These are phyloP conservation scores for Diplocarpon rosae DNA, from an alignment of 2,329 filamentous ascomycete species.

Conservation along the genomic window DNA sequence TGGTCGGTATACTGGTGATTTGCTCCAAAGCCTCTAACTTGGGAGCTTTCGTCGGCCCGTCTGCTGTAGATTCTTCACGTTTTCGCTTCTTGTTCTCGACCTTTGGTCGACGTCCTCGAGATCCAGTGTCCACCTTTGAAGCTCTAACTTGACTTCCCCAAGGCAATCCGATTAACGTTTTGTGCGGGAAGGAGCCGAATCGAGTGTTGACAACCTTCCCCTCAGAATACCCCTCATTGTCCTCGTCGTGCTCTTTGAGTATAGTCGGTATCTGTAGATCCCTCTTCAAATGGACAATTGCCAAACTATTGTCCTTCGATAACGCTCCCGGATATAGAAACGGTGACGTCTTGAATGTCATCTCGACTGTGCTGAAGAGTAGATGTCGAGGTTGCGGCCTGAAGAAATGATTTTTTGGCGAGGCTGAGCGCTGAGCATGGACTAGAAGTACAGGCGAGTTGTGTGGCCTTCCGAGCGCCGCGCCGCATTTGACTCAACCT, in stretches of 20 bases:
- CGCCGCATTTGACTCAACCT: not conserved
- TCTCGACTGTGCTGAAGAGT: slow-evolving; percentile 1
- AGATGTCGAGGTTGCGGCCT: not conserved
- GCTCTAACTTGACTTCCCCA: slow-evolving; percentile 92
- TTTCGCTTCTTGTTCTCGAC: slow-evolving; percentile 38
- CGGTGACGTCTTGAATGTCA: slow-evolving; percentile 43
- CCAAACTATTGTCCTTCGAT: slow-evolving; percentile 56
- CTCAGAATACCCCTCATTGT: slow-evolving; percentile 61
- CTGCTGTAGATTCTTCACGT: slow-evolving; percentile 30
- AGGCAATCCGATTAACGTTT: slow-evolving; percentile 62
- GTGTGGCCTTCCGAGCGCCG: slow-evolving; percentile 2
- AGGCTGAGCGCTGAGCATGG: not conserved
- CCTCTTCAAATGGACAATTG: slow-evolving; percentile 79
- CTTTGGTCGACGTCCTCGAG: slow-evolving; percentile 64
- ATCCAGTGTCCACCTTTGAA: slow-evolving; percentile 82
- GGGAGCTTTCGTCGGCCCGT: slow-evolving; percentile 10
- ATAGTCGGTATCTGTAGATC: slow-evolving; percentile 73
- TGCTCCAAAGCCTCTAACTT: slow-evolving; percentile 6
- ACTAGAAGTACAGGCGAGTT: not conserved
- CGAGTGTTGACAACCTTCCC: slow-evolving; percentile 80
- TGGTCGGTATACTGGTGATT: slow-evolving; percentile 22
- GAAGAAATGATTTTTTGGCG: not conserved
- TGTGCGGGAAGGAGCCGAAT: slow-evolving; percentile 83
- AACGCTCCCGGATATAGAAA: slow-evolving; percentile 63
- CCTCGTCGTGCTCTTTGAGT: slow-evolving; percentile 48